Conservation (phyloP, 257 asterid species). For the Petrea volubilis region DNA sequence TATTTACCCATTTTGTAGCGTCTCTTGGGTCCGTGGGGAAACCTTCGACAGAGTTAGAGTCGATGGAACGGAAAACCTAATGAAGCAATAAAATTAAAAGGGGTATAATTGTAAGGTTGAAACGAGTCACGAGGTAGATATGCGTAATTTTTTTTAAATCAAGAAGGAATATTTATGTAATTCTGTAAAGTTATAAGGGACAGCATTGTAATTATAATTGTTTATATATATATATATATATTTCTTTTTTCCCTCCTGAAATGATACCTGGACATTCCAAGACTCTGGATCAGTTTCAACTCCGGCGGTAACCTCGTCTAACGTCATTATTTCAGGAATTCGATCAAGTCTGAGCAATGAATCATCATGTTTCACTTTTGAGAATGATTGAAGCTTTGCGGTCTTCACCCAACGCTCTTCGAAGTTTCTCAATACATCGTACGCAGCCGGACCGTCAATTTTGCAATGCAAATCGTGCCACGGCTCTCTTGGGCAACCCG, state of each 20-base stretch:
- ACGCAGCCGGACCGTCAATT: conserved; percentile 89
- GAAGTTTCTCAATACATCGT: conserved; percentile 75
- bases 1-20: conserved; percentile 62
- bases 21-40: conserved; percentile 81
- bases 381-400: conserved; percentile 53
- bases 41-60: conserved; percentile 83
- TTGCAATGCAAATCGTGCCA: conserved; percentile 90
- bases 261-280: conserved; percentile 82
- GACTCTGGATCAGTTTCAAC: conserved; percentile 53
- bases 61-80: conserved; percentile 88
- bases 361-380: too few species aligned
- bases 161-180: too few species aligned
- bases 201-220: too few species aligned
- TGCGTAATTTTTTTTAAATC: too few species aligned
- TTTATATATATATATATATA: too few species aligned
- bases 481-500: conserved; percentile 88
- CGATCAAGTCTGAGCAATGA: conserved; percentile 70
- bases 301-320: conserved; percentile 40
- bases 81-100: too few species aligned
- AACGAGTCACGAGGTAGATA: too few species aligned
- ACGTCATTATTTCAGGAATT: conserved; percentile 61
- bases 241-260: too few species aligned
- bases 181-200: too few species aligned
- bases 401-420: conserved; percentile 87
- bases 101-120: too few species aligned